phyloP scores from a whole-genome alignment of 495 filamentous ascomycete genomes.

The Penicillium longicatenatum region DNA sequence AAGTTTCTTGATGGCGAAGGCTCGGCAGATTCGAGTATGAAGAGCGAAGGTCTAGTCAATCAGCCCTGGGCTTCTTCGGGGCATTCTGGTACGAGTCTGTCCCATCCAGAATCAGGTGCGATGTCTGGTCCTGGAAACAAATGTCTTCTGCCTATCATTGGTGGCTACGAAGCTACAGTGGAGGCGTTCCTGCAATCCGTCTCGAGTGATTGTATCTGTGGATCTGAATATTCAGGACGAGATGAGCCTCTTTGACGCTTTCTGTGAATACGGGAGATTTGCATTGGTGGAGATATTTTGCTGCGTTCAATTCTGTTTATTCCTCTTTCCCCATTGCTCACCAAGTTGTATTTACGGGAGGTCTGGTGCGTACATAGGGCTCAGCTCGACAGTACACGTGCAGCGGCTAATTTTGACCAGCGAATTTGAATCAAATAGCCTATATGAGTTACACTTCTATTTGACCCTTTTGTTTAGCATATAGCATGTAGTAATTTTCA shows the following conservation, averaged over 20 bases:
- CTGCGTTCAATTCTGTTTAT: not conserved
- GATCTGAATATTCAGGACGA: slow-evolving; percentile 10
- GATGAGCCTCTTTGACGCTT: slow-evolving; percentile 11
- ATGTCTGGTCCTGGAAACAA: slow-evolving; percentile 15
- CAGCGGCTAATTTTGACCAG: slow-evolving; percentile 15
- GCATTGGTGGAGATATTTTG: not conserved
- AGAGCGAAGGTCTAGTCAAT: slow-evolving; percentile 5
- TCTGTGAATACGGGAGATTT: slow-evolving; percentile 4
- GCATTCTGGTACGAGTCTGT: slow-evolving; percentile 7
- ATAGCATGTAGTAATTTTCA: slow-evolving; percentile 3
- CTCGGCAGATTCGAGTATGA: slow-evolving; percentile 3
- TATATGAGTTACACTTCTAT: slow-evolving; percentile 9
- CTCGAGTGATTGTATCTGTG: slow-evolving; percentile 36
- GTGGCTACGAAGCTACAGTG: slow-evolving; percentile 38
- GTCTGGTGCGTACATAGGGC: slow-evolving; percentile 9
- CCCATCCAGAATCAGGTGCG: slow-evolving; percentile 13
- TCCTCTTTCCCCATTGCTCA: slow-evolving; percentile 3
- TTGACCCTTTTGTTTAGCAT: slow-evolving; percentile 1
- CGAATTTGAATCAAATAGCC: slow-evolving; percentile 14
- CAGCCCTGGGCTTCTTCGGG: slow-evolving; percentile 16
- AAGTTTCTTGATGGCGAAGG: slow-evolving; percentile 18
- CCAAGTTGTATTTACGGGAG: slow-evolving; percentile 8
- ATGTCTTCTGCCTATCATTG: slow-evolving; percentile 37
- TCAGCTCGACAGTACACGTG: slow-evolving; percentile 24
- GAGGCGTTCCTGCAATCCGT: slow-evolving; percentile 36